Evolutionary conservation across 192 early-diverging fungal species (phyloP), one percentile per base, ranked within the genome.

Genomic region (Spizellomyces sp.): DNA sequence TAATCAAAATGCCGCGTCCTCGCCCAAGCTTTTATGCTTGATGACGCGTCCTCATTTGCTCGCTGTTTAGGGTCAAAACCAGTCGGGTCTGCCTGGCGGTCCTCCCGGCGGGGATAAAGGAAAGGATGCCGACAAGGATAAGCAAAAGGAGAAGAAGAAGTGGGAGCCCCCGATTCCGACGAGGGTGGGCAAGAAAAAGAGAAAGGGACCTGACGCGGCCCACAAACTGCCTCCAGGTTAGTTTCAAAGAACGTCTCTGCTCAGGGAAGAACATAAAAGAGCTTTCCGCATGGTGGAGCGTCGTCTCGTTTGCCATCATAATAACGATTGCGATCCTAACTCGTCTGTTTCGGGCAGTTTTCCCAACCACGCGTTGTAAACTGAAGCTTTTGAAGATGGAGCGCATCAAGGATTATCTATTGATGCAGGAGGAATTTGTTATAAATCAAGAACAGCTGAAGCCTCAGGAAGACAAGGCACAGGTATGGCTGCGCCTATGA

Each of bases 401-500:
- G 75, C 88, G 98, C 21, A 96, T 99, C 66, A 96, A 99, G 78
- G 98, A 99, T 80, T 99, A 97, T 71, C 79, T 99, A 72, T 84
- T 98, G 46, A 90, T 99, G 82, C 96, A 99, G 79, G 98, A 98
- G 73, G 98, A 99, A 82, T 99, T 97, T 87, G 95, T 99, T 75
- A 89, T 92, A 76, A 99, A 99, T 84, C 98, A 99, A 84, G 96
- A 99, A 79, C 84, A 91, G 59, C 80, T 98, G 62, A 98, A 98
- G 82, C 98, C 98, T 10, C 93, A 94, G 76, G 95, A 98, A 75
- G 98, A 99, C 71, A 94, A 94, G 79, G 75, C 74, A 10, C 83
- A 81, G 76, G 81, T 82, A 50, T 21, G 64, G n/a, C 43, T 22
- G n/a, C 19, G 0, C 22, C 19, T 36, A 12, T 62, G 12, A 7